Conservation (phyloP, 208 protist species). For the Leishmania braziliensis region DNA sequence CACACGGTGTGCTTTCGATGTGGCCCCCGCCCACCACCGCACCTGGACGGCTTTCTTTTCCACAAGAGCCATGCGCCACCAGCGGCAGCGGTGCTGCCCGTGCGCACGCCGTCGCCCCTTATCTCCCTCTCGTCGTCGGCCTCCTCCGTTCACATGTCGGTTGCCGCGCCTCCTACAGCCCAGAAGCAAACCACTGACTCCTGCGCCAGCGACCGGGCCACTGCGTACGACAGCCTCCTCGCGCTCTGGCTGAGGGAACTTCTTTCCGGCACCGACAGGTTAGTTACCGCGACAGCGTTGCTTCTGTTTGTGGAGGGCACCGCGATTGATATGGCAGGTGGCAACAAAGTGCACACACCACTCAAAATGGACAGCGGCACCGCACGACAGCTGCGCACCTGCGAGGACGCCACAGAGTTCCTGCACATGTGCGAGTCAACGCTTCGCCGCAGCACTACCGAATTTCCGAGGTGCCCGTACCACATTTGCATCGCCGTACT, state of each 20-base stretch:
- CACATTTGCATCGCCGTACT: constrained; percentile 23
- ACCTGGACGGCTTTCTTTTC: constrained; percentile 17
- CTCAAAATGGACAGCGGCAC: background rate
- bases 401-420: constrained; percentile 8
- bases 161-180: background rate
- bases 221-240: constrained; percentile 22
- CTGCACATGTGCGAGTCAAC: constrained; percentile 15
- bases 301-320: constrained; percentile 20
- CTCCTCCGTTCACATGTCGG: background rate
- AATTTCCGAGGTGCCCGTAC: constrained; percentile 4
- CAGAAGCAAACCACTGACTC: background rate
- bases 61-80: background rate
- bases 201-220: background rate
- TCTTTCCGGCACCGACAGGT: background rate
- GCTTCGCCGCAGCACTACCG: background rate
- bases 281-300: background rate
- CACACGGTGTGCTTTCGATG: constrained; percentile 24
- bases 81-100: background rate
- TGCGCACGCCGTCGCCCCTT: background rate
- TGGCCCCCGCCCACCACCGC: constrained; percentile 16
- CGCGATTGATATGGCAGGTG: constrained; percentile 7
- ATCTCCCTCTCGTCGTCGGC: background rate
- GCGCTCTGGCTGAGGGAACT: constrained; percentile 18
- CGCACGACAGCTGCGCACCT: background rate
- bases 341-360: background rate